These are phyloP conservation scores for Herpotrichia juniperi DNA, from an alignment of 2,329 filamentous ascomycete species.

Conservation along the genomic window DNA sequence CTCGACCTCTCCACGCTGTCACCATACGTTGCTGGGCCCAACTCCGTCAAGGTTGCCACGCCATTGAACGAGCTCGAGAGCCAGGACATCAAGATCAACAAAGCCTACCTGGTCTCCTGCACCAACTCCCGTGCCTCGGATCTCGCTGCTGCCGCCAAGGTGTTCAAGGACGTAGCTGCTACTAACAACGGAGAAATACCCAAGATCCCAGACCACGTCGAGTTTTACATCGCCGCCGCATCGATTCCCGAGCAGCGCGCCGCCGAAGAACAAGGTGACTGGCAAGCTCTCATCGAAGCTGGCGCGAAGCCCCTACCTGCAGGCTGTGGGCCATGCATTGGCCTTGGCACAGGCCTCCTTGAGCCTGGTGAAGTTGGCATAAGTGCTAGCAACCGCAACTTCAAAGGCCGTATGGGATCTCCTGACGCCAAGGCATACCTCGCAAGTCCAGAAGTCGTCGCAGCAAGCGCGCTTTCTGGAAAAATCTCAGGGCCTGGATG, in stretches of 20 bases:
- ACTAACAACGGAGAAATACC: conserved; percentile 65
- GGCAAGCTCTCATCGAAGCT: conserved; percentile 80
- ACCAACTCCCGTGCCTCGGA: conserved; percentile 87
- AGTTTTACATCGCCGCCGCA: conserved; percentile 89
- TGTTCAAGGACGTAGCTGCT: conserved; percentile 78
- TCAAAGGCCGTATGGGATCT: conserved; percentile 88
- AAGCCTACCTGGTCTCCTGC: conserved; percentile 87
- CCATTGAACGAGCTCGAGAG: conserved; percentile 75
- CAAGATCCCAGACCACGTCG: conserved; percentile 75
- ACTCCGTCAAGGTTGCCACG: conserved; percentile 86
- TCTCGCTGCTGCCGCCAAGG: conserved; percentile 78
- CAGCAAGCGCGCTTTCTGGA: conserved; percentile 80
- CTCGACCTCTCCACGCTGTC: conserved; percentile 83
- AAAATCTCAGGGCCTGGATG: conserved; percentile 77
- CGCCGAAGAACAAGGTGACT: conserved; percentile 82
- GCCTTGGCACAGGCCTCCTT: conserved; percentile 78
- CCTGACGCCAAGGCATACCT: conserved; percentile 83
- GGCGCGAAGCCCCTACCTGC: conserved; percentile 75
- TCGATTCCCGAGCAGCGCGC: conserved; percentile 76
- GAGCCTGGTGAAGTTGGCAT: conserved; percentile 89
- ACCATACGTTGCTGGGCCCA: conserved; percentile 85
- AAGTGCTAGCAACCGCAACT: conserved; percentile 84
- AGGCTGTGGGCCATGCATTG: conserved; percentile 86
- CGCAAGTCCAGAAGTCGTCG: conserved; percentile 87
- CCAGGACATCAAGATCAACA: conserved; percentile 78